These are phyloP conservation scores for Kuraishia cidri DNA, from an alignment of 805 yeast species.

Conservation along the genomic window DNA sequence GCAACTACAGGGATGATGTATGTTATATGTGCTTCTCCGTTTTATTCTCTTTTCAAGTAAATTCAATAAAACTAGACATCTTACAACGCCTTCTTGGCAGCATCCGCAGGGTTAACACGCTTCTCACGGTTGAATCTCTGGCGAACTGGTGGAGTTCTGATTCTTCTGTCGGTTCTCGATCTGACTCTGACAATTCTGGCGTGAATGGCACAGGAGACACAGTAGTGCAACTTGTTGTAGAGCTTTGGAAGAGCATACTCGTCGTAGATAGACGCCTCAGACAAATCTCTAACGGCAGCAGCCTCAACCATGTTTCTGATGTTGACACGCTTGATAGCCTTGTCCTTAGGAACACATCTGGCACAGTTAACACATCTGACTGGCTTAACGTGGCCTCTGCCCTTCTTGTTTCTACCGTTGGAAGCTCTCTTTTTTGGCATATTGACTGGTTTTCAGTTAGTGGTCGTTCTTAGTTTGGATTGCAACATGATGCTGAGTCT, in stretches of 20 bases:
- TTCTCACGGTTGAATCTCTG: conserved; percentile 96
- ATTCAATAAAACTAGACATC: too few relatives aligned
- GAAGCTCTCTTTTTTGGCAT: conserved; percentile 99
- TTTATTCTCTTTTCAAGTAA: too few relatives aligned
- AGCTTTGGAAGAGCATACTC: conserved; percentile 99
- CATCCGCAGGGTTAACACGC: conserved; percentile 95
- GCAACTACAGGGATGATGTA: too few relatives aligned
- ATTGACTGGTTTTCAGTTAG: conserved; percentile 22
- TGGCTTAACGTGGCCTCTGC: conserved; percentile 99
- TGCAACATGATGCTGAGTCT: background rate
- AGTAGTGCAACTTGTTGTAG: conserved; percentile 99
- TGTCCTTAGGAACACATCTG: conserved; percentile 99
- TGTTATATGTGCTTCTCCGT: too few relatives aligned
- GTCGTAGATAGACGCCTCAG: conserved; percentile 98
- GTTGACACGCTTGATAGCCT: conserved; percentile 99
- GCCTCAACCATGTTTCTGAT: conserved; percentile 99
- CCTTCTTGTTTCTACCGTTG: conserved; percentile 99
- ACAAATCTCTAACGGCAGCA: conserved; percentile 99
- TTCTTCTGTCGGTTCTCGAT: conserved; percentile 97
- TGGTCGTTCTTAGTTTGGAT: background rate
- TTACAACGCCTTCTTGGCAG: conserved; percentile 80
- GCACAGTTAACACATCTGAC: conserved; percentile 99
- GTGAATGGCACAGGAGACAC: conserved; percentile 99
- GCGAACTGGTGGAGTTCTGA: conserved; percentile 98
- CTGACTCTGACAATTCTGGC: conserved; percentile 99